These are phyloP conservation scores for Puya raimondii DNA, from an alignment of 176 grass and related monocot species.

Conservation along the genomic window DNA sequence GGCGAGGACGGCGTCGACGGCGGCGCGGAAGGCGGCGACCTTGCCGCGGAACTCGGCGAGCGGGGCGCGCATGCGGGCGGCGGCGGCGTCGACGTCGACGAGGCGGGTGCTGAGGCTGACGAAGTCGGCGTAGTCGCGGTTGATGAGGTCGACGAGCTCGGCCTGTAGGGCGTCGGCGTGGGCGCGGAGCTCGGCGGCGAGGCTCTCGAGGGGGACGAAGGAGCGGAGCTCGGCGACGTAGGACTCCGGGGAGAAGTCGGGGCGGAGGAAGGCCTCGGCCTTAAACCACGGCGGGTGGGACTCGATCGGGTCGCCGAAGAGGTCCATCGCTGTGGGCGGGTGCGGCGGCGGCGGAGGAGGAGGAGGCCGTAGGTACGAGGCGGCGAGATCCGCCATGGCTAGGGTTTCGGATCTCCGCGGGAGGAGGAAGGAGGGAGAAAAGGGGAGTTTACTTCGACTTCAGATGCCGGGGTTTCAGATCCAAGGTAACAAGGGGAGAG, in stretches of 20 bases:
- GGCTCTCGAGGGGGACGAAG: slow-evolving; percentile 93
- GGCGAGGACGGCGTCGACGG: slow-evolving; percentile 24
- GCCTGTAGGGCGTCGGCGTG: slow-evolving; percentile 72
- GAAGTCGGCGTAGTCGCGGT: slow-evolving; percentile 94
- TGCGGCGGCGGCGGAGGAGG: neutral
- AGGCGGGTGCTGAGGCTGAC: slow-evolving; percentile 78
- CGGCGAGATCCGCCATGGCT: slow-evolving; percentile 44
- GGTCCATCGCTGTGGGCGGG: slow-evolving; percentile 38
- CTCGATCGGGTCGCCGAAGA: slow-evolving; percentile 93
- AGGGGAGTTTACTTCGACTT: no score
- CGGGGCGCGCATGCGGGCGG: slow-evolving; percentile 52
- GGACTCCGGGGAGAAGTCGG: slow-evolving; percentile 63
- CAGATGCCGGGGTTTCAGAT: no score
- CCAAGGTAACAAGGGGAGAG: no score
- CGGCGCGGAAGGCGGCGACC: slow-evolving; percentile 55
- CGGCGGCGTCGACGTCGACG: slow-evolving; percentile 69
- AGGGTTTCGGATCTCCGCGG: neutral
- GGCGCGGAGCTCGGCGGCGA: slow-evolving; percentile 67
- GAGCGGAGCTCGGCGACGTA: slow-evolving; percentile 80
- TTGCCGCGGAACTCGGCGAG: slow-evolving; percentile 73
- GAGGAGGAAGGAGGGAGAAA: neutral
- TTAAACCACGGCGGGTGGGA: slow-evolving; percentile 78
- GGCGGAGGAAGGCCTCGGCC: slow-evolving; percentile 43
- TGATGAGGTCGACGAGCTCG: slow-evolving; percentile 93
- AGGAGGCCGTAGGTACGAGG: neutral